Percentiles rank a stretch among this genome's conserved stretches.
These are phyloP conservation scores for Tagetes erecta DNA, from an alignment of 129 eudicot species.

Conservation along the genomic window DNA sequence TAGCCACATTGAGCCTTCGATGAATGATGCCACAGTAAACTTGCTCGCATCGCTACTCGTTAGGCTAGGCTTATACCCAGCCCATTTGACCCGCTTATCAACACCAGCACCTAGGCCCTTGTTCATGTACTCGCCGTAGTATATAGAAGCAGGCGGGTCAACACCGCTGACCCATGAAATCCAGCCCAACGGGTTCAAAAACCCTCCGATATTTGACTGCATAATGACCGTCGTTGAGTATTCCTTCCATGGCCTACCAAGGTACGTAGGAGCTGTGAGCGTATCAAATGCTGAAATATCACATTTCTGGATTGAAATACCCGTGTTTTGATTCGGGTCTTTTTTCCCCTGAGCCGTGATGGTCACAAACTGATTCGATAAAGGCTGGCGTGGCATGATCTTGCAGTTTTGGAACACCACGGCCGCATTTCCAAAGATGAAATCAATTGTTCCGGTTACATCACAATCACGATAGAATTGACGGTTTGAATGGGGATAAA, in stretches of 20 bases:
- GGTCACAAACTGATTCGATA: conserved; percentile 54
- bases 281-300: conserved; percentile 33
- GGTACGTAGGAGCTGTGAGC: conserved; percentile 44
- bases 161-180: conserved; percentile 51
- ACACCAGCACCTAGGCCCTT: conserved; percentile 58
- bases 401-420: conserved; percentile 72
- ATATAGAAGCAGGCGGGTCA: conserved; percentile 62
- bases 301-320: conserved; percentile 67
- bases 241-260: conserved; percentile 86
- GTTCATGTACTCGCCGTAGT: conserved; percentile 68
- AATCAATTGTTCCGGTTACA: conserved; percentile 75
- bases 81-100: conserved; percentile 56
- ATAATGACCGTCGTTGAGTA: conserved; percentile 64
- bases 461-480: conserved; percentile 78
- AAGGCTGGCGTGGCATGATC: conserved; percentile 57
- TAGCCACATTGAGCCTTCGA: conserved; percentile 58
- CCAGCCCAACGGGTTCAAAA: conserved; percentile 66
- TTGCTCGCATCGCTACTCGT: conserved; percentile 46
- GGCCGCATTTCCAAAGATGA: conserved; percentile 83
- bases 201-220: conserved; percentile 55
- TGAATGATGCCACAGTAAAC: conserved; percentile 55
- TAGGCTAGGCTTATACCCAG: conserved; percentile 51
- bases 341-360: conserved; percentile 81
- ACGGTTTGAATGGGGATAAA: conserved; percentile 72
- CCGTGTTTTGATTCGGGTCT: conserved; percentile 72